A percentile compares a stretch with the other conserved stretches of the same genome.
Conservation (phyloP, 768 basidiomycete genomes). For the Hydnomerulius pinastri region DNA sequence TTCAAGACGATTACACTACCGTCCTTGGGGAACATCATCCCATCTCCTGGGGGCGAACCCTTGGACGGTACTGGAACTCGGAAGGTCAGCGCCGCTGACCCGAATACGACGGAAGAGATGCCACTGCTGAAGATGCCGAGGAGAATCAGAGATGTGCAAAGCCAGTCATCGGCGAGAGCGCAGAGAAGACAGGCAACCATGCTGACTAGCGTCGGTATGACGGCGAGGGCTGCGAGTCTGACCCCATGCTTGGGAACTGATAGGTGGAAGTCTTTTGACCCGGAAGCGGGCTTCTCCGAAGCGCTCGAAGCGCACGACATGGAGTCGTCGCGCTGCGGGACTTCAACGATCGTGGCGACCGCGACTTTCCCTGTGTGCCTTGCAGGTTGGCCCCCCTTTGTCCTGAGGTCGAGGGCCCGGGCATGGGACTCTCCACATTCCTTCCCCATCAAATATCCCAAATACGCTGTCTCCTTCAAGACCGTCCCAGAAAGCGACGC, state of each 20-base stretch:
- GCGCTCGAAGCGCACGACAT: not conserved
- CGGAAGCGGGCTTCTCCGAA: not conserved
- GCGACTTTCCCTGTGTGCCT: constrained; percentile 18
- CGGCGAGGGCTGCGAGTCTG: constrained; percentile 15
- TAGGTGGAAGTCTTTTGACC: constrained; percentile 6
- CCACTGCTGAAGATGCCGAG: constrained; percentile 34
- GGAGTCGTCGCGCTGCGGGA: constrained; percentile 9
- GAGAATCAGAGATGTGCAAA: constrained; percentile 32
- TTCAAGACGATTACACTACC: constrained; percentile 26
- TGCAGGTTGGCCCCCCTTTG: not conserved
- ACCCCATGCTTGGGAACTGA: constrained; percentile 9
- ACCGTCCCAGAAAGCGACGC: constrained; percentile 71
- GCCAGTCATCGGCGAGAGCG: constrained; percentile 20
- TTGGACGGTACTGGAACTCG: constrained; percentile 23
- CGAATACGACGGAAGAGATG: constrained; percentile 28
- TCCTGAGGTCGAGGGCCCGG: constrained; percentile 3
- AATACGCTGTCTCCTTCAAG: constrained; percentile 51
- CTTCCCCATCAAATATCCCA: constrained; percentile 51
- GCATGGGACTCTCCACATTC: not conserved
- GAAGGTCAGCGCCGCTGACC: constrained; percentile 27
- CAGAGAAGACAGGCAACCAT: constrained; percentile 21
- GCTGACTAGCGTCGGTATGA: constrained; percentile 27
- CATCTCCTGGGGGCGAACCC: constrained; percentile 31
- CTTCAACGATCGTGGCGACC: constrained; percentile 16
- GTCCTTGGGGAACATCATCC: constrained; percentile 23